Evolutionary conservation across 2,329 filamentous ascomycete species (phyloP).

Genomic region (Incumbomyces lentus): DNA sequence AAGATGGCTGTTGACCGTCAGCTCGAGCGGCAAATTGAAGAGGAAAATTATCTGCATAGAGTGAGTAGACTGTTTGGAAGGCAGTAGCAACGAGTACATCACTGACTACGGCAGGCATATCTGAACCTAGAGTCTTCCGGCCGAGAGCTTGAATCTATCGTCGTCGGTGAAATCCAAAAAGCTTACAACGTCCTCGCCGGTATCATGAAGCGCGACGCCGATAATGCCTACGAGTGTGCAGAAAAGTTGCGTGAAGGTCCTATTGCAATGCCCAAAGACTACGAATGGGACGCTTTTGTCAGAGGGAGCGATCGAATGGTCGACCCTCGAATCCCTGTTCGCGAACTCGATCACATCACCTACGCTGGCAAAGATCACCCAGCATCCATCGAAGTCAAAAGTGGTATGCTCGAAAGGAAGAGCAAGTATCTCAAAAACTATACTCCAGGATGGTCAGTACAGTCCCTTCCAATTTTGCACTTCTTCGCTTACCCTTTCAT

Average conservation of each 20-base stretch:
- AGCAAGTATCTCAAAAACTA: constrained; percentile 98
- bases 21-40: constrained; percentile 83
- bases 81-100: constrained; percentile 8
- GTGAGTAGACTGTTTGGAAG: constrained; percentile 38
- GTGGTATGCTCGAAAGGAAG: constrained; percentile 89
- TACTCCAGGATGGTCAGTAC: constrained; percentile 75
- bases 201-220: constrained; percentile 83
- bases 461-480: neutral
- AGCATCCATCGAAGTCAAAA: constrained; percentile 71
- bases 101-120: constrained; percentile 56
- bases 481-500: constrained; percentile 5
- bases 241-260: constrained; percentile 76
- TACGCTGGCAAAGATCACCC: constrained; percentile 87
- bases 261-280: constrained; percentile 85
- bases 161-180: constrained; percentile 95
- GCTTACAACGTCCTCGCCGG: constrained; percentile 89
- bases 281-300: constrained; percentile 81
- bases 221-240: constrained; percentile 64
- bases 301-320: constrained; percentile 74
- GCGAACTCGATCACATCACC: constrained; percentile 69
- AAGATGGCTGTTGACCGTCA: constrained; percentile 78
- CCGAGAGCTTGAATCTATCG: constrained; percentile 87
- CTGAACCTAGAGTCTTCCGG: constrained; percentile 90
- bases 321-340: constrained; percentile 68
- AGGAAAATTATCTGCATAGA: constrained; percentile 93